Base-by-base conservation (phyloP, 192 early-diverging fungal genomes). In the Allomyces macrogynus region DNA sequence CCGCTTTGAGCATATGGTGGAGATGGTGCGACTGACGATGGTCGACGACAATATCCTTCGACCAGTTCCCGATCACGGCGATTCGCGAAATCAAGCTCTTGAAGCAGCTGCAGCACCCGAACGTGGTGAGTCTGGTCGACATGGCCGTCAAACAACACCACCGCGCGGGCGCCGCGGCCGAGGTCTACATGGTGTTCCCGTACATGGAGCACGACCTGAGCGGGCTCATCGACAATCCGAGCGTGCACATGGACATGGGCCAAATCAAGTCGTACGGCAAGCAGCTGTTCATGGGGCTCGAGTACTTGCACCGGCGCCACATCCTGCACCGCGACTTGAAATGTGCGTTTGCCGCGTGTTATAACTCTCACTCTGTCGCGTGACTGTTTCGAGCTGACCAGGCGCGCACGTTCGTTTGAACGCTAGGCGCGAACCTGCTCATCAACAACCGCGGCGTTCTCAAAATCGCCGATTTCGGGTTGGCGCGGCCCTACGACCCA, bases 161-260 rank as follows among this genome's bases (percentile, higher is more conserved):
- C 62, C 25, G 16, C n/a, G 32, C 66, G n/a, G 62, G 62, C 67
- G 14, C 74, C 66, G 57, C 72, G 74, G 62, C 81, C 24, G 78
- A 80, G 60, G 82, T 96, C 40, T 95, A 92, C 74, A 93, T 99
- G 90, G 91, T 96, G 5, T 96, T 99, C 67, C 89, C 90, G 10
- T 99, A 97, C 71, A 95, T 97, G 91, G 89, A 92, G 61, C 93
- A 99, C 67, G 96, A 99, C 70, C 78, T 99, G 65, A 87, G 87
- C 12, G 94, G 96, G 5, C 74, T 99, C 23, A 74, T 99, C 62
- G 87, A 94, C 69, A 97, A 97, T 74, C 82, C 85, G 12, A 72
- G 75, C 62, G 86, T 97, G 10, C 74, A 78, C 24, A 77, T 93
- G 68, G 75, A 80, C 7, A 75, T 74, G 1, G 74, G 82, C 63